Conservation (phyloP, 495 filamentous ascomycete genomes). For the Astrocystis sublimbata region DNA sequence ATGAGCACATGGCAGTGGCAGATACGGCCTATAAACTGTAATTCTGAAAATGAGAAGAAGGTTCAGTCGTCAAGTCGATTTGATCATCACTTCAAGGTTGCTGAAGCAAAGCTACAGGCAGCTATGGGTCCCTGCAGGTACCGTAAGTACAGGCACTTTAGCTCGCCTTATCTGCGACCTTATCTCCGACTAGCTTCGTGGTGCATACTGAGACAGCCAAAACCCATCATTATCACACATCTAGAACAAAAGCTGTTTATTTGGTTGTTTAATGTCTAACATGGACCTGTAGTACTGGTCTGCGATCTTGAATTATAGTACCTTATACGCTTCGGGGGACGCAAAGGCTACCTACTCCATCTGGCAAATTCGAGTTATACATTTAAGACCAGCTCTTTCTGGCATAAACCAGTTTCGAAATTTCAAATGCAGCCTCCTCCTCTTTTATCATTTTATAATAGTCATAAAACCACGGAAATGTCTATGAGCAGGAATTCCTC, state of each 20-base stretch:
- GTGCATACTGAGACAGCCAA: not conserved
- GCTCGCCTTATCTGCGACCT: not conserved
- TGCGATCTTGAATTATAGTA: not conserved
- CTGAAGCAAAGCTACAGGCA: not conserved
- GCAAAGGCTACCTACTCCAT: no score
- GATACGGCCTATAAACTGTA: no score
- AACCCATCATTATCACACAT: not conserved
- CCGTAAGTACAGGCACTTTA: not conserved
- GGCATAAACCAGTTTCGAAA: no score
- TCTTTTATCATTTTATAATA: no score
- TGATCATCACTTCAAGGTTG: no score
- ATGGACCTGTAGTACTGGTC: not conserved
- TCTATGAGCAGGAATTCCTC: not conserved
- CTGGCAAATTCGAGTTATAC: no score
- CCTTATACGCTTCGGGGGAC: no score
- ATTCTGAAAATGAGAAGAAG: not conserved
- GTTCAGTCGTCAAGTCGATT: not conserved
- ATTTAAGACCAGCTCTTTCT: not conserved
- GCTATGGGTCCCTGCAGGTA: conserved; percentile 1
- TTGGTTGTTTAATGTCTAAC: no score
- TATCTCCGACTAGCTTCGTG: not conserved
- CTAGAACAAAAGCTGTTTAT: not conserved
- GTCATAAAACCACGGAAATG: no score
- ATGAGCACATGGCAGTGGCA: no score
- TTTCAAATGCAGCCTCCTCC: no score